Conservation (phyloP, 2,329 filamentous ascomycete species). For the Penicillium sp. region DNA sequence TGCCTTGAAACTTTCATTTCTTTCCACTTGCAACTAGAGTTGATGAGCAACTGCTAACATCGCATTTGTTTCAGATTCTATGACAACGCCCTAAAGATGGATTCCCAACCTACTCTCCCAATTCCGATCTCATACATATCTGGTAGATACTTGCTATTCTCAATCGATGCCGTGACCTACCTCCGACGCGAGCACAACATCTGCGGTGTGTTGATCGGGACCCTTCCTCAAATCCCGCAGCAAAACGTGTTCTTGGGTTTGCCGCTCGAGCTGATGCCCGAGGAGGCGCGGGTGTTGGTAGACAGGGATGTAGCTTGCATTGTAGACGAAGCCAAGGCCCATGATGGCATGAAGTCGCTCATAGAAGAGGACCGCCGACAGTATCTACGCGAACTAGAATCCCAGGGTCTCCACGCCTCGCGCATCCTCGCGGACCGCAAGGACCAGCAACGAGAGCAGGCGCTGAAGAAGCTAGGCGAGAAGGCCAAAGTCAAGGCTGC, state of each 20-base stretch:
- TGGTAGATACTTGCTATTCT: constrained; percentile 84
- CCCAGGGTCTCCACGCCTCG: constrained; percentile 54
- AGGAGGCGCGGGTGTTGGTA: constrained; percentile 80
- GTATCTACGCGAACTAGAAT: constrained; percentile 58
- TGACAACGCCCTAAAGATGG: constrained; percentile 29
- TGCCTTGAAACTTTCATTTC: constrained; percentile 6
- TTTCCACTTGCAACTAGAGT: constrained; percentile 3
- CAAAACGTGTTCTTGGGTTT: constrained; percentile 92
- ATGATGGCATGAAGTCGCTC: constrained; percentile 62
- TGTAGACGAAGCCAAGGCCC: constrained; percentile 73
- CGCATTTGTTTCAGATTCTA: constrained; percentile 18
- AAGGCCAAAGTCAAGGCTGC: constrained; percentile 24
- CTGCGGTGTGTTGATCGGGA: constrained; percentile 81
- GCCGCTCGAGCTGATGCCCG: constrained; percentile 83
- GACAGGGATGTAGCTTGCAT: constrained; percentile 74
- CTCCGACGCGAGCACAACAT: constrained; percentile 79
- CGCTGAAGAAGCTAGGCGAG: constrained; percentile 50
- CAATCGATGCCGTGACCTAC: constrained; percentile 73
- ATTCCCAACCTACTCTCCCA: constrained; percentile 48
- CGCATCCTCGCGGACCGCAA: constrained; percentile 47
- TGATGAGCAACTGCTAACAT: constrained; percentile 25
- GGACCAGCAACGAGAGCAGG: constrained; percentile 50
- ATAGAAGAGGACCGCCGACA: constrained; percentile 57
- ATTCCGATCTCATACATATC: constrained; percentile 79
- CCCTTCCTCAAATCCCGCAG: constrained; percentile 85